Evolutionary conservation across 148 eudicot genomes (phyloP), one percentile per base, ranked within the genome.

Genomic region (Amaranthus hypochondriacus): DNA sequence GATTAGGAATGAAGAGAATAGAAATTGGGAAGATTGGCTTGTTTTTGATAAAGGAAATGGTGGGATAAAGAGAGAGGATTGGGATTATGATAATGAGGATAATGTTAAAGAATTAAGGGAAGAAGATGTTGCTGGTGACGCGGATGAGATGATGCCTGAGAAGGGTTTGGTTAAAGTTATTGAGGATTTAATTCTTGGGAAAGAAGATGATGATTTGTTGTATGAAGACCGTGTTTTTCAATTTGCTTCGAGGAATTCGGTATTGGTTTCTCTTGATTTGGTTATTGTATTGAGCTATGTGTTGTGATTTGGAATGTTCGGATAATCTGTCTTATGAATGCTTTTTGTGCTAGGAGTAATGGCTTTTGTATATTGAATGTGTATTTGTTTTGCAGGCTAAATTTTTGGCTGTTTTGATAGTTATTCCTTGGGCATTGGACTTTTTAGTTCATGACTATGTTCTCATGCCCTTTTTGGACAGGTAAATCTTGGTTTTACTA

Each of bases 21-120:
- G 96, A 76, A 78, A 80, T 81, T 96, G 99, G 99, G 99, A 96
- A 75, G 99, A 96, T 80, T 96, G 99, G 99, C 75, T 96, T 76
- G 85, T 89, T 21, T 62, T 42, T 62, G 78, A 61, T 69, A 85
- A 85, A 12, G 88, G 68, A 9, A 79, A 74, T 47, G 72, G 70
- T 72, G 84, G 75, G 13, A 55, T 57, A 49, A 71, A 1, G 85
- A 80, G 62, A 70, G 86, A 83, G 68, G 86, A 83, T 18, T 77
- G 82, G 73, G 85, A 77, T 9, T 82, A 73, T 50, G 59, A 76
- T 14, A 83, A 72, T 47, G 66, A 42, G 48, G 68, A 69, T 66
- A 73, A 58, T 49, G 57, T 70, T 42, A 74, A 28, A 39, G 75
- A 51, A 62, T 73, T 77, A 83, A 74, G 66, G 71, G 72, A 76